These are phyloP conservation scores for Sugiyamaella castrensis DNA, from an alignment of 1,139 yeast genomes.

Conservation along the genomic window DNA sequence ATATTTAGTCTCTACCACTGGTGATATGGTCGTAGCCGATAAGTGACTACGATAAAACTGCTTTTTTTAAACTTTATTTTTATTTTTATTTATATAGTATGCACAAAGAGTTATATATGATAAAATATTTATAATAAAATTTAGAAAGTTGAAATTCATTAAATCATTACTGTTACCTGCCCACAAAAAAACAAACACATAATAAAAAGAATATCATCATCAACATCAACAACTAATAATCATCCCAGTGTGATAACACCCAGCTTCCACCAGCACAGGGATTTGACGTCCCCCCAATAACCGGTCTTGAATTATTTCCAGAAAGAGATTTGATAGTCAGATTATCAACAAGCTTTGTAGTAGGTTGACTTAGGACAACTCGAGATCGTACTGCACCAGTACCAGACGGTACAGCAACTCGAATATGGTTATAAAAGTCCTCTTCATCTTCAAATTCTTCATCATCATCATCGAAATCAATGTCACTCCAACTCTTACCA, in stretches of 20 bases:
- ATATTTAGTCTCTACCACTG: too few species aligned
- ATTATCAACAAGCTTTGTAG: background rate
- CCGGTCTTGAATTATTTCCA: background rate
- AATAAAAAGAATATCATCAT: background rate
- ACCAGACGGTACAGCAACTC: conserved; percentile 6
- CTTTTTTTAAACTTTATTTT: too few species aligned
- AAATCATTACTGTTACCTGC: background rate
- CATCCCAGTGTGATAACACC: conserved; percentile 10
- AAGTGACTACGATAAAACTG: too few species aligned
- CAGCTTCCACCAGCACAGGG: conserved; percentile 5
- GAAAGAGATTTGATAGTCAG: conserved; percentile 1
- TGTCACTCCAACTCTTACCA: conserved; percentile 38
- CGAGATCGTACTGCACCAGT: conserved; percentile 1
- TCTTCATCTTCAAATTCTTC: conserved; percentile 18
- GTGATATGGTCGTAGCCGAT: too few species aligned
- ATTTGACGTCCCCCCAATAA: background rate
- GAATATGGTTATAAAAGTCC: conserved; percentile 5
- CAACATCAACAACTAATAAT: background rate
- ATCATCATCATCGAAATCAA: conserved; percentile 34
- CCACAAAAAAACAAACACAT: background rate
- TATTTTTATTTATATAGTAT: too few species aligned
- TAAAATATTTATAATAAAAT: too few species aligned
- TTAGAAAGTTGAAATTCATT: too few species aligned
- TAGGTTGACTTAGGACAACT: background rate
- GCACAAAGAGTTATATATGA: too few species aligned